phyloP scores from a whole-genome alignment of 1,139 yeast genomes.

The Zygoascus meyerae region DNA sequence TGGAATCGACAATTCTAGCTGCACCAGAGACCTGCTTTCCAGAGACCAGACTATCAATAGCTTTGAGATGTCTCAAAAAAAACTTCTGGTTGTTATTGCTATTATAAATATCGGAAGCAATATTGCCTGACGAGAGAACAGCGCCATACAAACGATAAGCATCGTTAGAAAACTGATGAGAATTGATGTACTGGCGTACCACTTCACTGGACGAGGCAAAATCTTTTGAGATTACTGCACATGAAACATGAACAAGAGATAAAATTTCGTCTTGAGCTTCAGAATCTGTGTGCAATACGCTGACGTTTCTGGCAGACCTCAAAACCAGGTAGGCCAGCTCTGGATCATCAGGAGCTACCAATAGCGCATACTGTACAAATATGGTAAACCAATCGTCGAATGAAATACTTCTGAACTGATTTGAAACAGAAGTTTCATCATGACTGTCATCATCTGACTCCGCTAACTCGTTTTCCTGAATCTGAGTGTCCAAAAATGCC shows the following conservation, averaged over 20 bases:
- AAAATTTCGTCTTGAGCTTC: conserved; percentile 39
- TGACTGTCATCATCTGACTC: conserved; percentile 50
- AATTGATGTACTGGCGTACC: conserved; percentile 57
- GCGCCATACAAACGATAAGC: conserved; percentile 62
- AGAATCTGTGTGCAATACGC: conserved; percentile 65
- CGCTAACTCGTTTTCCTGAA: conserved; percentile 20
- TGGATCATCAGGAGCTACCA: conserved; percentile 55
- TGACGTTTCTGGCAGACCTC: conserved; percentile 68
- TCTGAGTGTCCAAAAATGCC: conserved; percentile 47
- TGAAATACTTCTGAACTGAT: conserved; percentile 62
- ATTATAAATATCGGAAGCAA: conserved; percentile 55
- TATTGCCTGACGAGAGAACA: conserved; percentile 58
- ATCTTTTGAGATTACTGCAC: conserved; percentile 54
- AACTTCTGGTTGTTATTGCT: conserved; percentile 84
- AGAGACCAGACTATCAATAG: conserved; percentile 64
- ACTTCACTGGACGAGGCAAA: conserved; percentile 49
- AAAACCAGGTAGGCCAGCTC: conserved; percentile 67
- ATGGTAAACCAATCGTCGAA: conserved; percentile 82
- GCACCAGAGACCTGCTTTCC: conserved; percentile 62
- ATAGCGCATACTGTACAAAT: conserved; percentile 70
- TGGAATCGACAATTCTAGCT: conserved; percentile 57
- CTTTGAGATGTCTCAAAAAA: conserved; percentile 81
- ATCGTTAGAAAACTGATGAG: conserved; percentile 70
- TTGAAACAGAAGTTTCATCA: conserved; percentile 33
- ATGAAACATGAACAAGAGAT: conserved; percentile 58